These are phyloP conservation scores for Skeletonema potamos DNA, from an alignment of 108 stramenopile species.

Conservation along the genomic window DNA sequence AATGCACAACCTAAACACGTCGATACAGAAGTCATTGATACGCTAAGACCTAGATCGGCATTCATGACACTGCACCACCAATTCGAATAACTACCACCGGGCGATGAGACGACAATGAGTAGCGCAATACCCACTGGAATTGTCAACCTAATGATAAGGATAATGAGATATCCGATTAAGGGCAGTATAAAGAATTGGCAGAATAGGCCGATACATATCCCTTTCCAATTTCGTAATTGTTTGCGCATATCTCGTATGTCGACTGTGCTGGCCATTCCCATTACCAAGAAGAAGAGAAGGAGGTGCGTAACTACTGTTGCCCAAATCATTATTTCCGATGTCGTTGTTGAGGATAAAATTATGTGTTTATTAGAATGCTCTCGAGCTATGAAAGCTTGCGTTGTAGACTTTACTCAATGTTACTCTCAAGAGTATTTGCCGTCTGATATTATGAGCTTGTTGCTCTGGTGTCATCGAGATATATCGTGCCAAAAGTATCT, in stretches of 20 bases:
- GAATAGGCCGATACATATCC: constrained; percentile 49
- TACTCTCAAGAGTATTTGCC: too few relatives aligned
- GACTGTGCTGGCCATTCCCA: constrained; percentile 76
- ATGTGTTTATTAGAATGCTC: too few relatives aligned
- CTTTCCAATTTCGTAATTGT: constrained; percentile 58
- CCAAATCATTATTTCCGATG: too few relatives aligned
- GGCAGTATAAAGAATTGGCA: constrained; percentile 71
- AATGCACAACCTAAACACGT: constrained; percentile 52
- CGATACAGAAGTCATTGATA: constrained; percentile 78
- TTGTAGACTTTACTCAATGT: too few relatives aligned
- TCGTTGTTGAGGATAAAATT: too few relatives aligned
- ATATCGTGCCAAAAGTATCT: too few relatives aligned
- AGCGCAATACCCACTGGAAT: constrained; percentile 58
- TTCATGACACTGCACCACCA: constrained; percentile 80
- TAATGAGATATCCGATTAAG: constrained; percentile 64
- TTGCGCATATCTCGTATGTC: constrained; percentile 48
- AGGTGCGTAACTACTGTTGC: too few relatives aligned
- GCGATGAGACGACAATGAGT: constrained; percentile 67
- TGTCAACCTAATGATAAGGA: constrained; percentile 46
- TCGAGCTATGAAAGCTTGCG: too few relatives aligned
- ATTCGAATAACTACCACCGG: constrained; percentile 82
- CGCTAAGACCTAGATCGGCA: constrained; percentile 68
- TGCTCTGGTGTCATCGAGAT: too few relatives aligned
- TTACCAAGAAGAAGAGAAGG: constrained; percentile 69
- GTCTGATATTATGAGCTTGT: too few relatives aligned